Conservation (phyloP, 2,329 filamentous ascomycete species). For the Neurospora sp. region DNA sequence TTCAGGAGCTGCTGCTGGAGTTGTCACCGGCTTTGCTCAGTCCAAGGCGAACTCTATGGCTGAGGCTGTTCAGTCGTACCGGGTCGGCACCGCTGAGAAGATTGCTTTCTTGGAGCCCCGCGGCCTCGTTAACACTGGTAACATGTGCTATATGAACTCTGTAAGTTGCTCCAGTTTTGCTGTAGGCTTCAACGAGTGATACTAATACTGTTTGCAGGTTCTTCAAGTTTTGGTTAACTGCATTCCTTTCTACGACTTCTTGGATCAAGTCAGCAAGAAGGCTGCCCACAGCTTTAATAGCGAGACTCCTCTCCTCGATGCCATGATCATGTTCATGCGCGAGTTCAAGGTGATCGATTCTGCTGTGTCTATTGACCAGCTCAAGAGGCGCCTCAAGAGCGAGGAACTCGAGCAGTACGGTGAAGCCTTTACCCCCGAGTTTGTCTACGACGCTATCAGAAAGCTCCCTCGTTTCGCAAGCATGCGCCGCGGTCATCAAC, state of each 20-base stretch:
- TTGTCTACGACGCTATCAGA: constrained; percentile 88
- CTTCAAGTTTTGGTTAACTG: constrained; percentile 94
- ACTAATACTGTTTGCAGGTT: constrained; percentile 51
- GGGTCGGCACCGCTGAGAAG: constrained; percentile 54
- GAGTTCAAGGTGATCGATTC: constrained; percentile 83
- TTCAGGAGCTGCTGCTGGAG: constrained; percentile 16
- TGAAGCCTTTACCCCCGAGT: constrained; percentile 84
- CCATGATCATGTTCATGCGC: constrained; percentile 94
- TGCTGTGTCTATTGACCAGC: constrained; percentile 62
- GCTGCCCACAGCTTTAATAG: constrained; percentile 89
- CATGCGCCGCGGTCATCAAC: constrained; percentile 92
- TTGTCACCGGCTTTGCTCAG: constrained; percentile 30
- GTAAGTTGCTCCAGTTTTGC: constrained; percentile 43
- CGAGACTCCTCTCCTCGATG: constrained; percentile 85
- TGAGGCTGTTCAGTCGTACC: constrained; percentile 68
- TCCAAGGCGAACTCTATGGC: constrained; percentile 51
- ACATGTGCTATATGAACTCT: constrained; percentile 99
- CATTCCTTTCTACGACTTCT: constrained; percentile 85
- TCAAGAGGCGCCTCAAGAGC: constrained; percentile 65
- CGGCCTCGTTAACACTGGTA: constrained; percentile 91
- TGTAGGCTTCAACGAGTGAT: not conserved
- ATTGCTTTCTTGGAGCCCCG: constrained; percentile 82
- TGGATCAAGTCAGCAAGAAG: constrained; percentile 76
- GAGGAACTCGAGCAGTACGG: constrained; percentile 85
- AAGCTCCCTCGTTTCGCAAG: constrained; percentile 78